Evolutionary conservation across 495 filamentous ascomycete species (phyloP).

Genomic region (Penicillium arizonense): DNA sequence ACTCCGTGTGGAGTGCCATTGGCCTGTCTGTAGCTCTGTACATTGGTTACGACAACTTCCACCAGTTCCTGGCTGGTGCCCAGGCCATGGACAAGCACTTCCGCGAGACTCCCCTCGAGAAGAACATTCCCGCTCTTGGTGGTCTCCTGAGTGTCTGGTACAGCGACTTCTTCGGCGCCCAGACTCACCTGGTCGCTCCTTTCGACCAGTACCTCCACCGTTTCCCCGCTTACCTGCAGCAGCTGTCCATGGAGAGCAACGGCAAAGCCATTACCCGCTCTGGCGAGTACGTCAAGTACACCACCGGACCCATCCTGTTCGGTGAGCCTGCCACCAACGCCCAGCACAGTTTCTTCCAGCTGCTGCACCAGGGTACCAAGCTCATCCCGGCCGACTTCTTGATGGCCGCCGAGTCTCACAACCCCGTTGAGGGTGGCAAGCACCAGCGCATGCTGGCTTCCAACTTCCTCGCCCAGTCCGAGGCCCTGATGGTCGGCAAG

Average conservation of each 20-base stretch:
- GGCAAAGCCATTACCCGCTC: slow-evolving; percentile 94
- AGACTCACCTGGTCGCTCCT: slow-evolving; percentile 95
- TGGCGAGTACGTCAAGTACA: slow-evolving; percentile 92
- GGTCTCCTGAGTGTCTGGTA: slow-evolving; percentile 97
- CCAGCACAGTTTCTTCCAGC: slow-evolving; percentile 99
- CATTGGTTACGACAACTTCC: slow-evolving; percentile 96
- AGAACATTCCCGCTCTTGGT: slow-evolving; percentile 92
- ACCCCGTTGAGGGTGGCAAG: slow-evolving; percentile 85
- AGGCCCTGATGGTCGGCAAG: slow-evolving; percentile 99
- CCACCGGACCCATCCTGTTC: slow-evolving; percentile 91
- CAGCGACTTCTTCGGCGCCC: slow-evolving; percentile 95
- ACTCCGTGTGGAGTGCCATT: slow-evolving; percentile 98
- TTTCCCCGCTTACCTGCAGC: slow-evolving; percentile 98
- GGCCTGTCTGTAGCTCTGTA: slow-evolving; percentile 91
- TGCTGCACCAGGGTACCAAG: slow-evolving; percentile 98
- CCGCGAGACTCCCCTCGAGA: slow-evolving; percentile 79
- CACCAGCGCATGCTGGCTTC: slow-evolving; percentile 98
- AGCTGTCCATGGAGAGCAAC: slow-evolving; percentile 99
- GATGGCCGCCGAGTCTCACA: slow-evolving; percentile 92
- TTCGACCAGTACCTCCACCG: slow-evolving; percentile 99
- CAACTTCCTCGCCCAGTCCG: slow-evolving; percentile 97
- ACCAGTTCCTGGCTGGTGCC: slow-evolving; percentile 91
- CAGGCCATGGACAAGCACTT: slow-evolving; percentile 99
- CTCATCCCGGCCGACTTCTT: slow-evolving; percentile 98
- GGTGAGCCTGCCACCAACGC: slow-evolving; percentile 98